Base-by-base conservation (phyloP, 73 alveolate species). In the Diophrys sp. region DNA sequence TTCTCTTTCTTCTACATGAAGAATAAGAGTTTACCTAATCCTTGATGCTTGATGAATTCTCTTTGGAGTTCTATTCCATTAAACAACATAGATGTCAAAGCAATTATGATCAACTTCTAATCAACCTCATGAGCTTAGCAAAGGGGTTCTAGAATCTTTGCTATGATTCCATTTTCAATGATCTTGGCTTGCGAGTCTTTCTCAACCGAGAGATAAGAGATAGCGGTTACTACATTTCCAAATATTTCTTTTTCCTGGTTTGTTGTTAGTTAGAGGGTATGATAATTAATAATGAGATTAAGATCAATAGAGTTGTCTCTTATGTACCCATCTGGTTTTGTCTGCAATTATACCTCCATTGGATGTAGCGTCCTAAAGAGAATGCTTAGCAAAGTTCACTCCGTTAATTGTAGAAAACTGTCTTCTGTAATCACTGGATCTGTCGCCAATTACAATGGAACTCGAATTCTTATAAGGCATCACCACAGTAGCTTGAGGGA, bases 381-480 rank as follows among this genome's bases (percentile, higher is more conserved):
- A 78, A 27, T 81, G 89, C 70, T 69, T 56, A 5, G 68, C 28
- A 44, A 71, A 69, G 33, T 33, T 33, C 5, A 83, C 70, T 26
- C 31, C 34, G 53, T 85, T 85, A 24, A 67, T 32, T 0, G 96
- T 85, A 30, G 87, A 54, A 68, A 80, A 85, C 71, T 78, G 77
- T 71, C 90, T 68, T 72, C 76, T 80, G 74, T 81, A 84, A 67
- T 79, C 89, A 30, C 82, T 70, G 74, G 81, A 32, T 31, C 91
- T 56, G 67, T 89, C 96, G 1, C 93, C 96, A 32, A 89, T 80
- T 5, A 78, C 91, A 27, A 89, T 76, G 75, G 86, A 71, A 29
- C 79, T 53, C 25, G 91, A 75, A 79, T 89, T 89, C 57, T 82
- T 73, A 66, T 90, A 86, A 24, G 96, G 96, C 88, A 90, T 85